Evolutionary conservation across 2,329 filamentous ascomycete genomes (phyloP).

Genomic region (Epicoccum sorghinum): DNA sequence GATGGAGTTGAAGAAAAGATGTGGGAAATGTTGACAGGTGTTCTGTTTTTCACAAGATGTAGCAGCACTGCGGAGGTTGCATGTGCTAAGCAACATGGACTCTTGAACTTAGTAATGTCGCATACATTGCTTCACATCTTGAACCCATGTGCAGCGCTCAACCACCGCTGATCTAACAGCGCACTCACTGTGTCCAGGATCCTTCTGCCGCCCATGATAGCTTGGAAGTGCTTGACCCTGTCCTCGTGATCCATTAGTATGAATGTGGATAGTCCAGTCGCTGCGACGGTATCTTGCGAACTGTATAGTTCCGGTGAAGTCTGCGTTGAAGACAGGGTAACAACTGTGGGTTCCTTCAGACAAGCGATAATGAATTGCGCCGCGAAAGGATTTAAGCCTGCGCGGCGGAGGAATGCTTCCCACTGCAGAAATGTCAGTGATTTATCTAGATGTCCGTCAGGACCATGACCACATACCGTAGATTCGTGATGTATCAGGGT

Average conservation of each 20-base stretch:
- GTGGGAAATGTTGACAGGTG: no score
- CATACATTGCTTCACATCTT: slow-evolving; percentile 18
- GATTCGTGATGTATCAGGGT: slow-evolving; percentile 64
- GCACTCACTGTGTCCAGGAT: slow-evolving; percentile 60
- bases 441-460: slow-evolving; percentile 1
- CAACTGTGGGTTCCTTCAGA: slow-evolving; percentile 28
- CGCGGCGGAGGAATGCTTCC: slow-evolving; percentile 70
- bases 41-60: no score
- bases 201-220: slow-evolving; percentile 60
- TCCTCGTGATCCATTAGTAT: slow-evolving; percentile 61
- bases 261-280: slow-evolving; percentile 60
- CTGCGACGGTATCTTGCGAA: slow-evolving; percentile 1
- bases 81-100: no score
- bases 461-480: slow-evolving; percentile 32
- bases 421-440: slow-evolving; percentile 46
- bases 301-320: slow-evolving; percentile 4
- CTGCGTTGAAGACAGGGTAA: slow-evolving; percentile 11
- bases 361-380: slow-evolving; percentile 67
- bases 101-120: background rate
- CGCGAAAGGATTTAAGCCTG: slow-evolving; percentile 73
- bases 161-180: slow-evolving; percentile 60
- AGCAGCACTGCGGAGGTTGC: background rate
- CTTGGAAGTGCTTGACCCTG: slow-evolving; percentile 58
- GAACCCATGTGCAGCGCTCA: slow-evolving; percentile 45
- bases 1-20: background rate